Evolutionary conservation across 306 rosid species (phyloP).

Genomic region (Corylus heterophylla): DNA sequence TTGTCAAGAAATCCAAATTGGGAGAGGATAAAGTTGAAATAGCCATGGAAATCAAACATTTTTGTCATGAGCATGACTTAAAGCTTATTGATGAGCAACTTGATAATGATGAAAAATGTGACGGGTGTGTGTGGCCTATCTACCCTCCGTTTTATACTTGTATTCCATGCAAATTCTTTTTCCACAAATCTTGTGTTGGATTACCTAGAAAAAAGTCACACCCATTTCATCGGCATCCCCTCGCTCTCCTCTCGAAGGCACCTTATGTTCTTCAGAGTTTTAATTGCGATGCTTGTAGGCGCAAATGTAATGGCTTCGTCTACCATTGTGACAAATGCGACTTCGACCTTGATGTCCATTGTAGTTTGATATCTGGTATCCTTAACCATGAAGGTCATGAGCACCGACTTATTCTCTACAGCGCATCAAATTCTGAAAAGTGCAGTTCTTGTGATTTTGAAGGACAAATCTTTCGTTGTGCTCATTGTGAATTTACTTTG

Average conservation of each 20-base stretch:
- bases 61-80: background rate
- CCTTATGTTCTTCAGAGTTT: rapidly evolving
- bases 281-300: rapidly evolving
- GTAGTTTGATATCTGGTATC: background rate
- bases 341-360: background rate
- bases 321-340: rapidly evolving
- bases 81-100: background rate
- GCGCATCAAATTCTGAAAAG: background rate
- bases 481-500: background rate
- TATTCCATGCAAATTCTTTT: background rate
- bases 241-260: rapidly evolving
- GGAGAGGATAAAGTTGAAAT: background rate
- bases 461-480: background rate
- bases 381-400: background rate
- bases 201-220: background rate
- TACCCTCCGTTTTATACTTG: background rate
- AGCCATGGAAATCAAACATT: background rate
- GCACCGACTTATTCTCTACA: background rate
- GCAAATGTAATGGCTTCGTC: background rate
- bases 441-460: background rate
- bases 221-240: background rate
- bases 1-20: background rate
- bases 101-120: background rate
- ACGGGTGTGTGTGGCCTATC: background rate
- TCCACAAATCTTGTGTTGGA: background rate